A percentile compares a stretch with the other conserved stretches of the same genome.
Evolutionary conservation across 2,329 filamentous ascomycete genomes (phyloP).

Genomic region (Alternaria metachromatica): DNA sequence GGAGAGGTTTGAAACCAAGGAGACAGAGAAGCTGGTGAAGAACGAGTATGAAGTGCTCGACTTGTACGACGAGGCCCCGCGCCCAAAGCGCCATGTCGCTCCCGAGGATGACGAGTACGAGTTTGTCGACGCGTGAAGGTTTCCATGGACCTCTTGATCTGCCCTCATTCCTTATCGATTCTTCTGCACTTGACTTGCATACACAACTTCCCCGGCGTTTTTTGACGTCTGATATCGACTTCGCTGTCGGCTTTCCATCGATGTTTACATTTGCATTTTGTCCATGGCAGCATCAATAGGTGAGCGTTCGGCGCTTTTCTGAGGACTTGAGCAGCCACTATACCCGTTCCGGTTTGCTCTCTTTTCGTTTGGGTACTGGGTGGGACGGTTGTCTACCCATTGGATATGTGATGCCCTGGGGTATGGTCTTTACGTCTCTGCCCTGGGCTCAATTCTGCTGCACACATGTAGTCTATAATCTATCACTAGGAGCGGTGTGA

Average conservation of each 20-base stretch:
- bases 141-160: slow-evolving; percentile 4
- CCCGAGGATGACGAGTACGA: slow-evolving; percentile 52
- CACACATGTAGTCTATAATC: slow-evolving; percentile 16
- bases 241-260: slow-evolving; percentile 22
- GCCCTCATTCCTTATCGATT: slow-evolving; percentile 4
- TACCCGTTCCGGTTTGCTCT: slow-evolving; percentile 40
- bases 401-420: neutral
- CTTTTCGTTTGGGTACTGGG: slow-evolving; percentile 19
- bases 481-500: slow-evolving; percentile 34
- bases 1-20: slow-evolving; percentile 65
- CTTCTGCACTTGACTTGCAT: slow-evolving; percentile 31
- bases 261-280: slow-evolving; percentile 39
- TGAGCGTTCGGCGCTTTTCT: slow-evolving; percentile 51
- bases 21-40: slow-evolving; percentile 67
- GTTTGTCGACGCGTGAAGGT: slow-evolving; percentile 44
- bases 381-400: slow-evolving; percentile 13
- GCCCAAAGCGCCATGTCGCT: slow-evolving; percentile 39
- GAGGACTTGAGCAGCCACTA: slow-evolving; percentile 52
- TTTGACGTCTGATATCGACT: slow-evolving; percentile 22
- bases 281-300: slow-evolving; percentile 50
- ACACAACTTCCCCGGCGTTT: slow-evolving; percentile 30
- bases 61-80: slow-evolving; percentile 43
- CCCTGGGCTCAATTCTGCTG: slow-evolving; percentile 18
- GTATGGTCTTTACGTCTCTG: slow-evolving; percentile 14
- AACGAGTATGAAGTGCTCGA: slow-evolving; percentile 65